Percentiles rank a stretch among this genome's conserved stretches.
Evolutionary conservation across 805 yeast species (phyloP).

Genomic region (Diddensiella caesifluorescens): DNA sequence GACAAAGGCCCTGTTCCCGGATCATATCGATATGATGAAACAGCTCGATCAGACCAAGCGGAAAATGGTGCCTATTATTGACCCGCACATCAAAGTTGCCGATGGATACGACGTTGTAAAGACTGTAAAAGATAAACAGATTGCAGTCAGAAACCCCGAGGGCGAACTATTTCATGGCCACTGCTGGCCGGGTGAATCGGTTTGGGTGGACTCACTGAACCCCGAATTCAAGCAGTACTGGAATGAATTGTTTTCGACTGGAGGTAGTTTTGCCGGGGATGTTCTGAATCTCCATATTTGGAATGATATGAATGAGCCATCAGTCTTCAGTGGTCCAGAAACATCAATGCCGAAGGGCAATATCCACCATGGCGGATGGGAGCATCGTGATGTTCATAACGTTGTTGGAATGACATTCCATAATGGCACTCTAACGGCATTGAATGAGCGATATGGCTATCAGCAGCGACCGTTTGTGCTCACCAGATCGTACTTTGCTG

Average conservation of each 20-base stretch:
- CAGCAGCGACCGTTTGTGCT: constrained; percentile 73
- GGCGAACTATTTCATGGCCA: constrained; percentile 67
- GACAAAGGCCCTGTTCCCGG: constrained; percentile 68
- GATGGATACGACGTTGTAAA: constrained; percentile 59
- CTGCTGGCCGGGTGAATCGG: constrained; percentile 97
- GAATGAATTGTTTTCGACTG: constrained; percentile 33
- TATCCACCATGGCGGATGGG: constrained; percentile 74
- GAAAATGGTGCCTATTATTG: constrained; percentile 77
- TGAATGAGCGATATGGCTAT: constrained; percentile 45
- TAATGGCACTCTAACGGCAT: constrained; percentile 69
- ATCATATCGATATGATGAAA: constrained; percentile 63
- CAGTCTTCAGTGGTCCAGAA: constrained; percentile 92
- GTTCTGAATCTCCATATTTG: constrained; percentile 73
- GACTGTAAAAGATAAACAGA: constrained; percentile 36
- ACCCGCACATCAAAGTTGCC: constrained; percentile 76
- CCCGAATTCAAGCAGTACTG: constrained; percentile 42
- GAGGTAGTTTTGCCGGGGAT: constrained; percentile 36
- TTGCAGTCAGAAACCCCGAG: constrained; percentile 43
- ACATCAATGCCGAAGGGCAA: constrained; percentile 81
- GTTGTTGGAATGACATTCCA: constrained; percentile 74
- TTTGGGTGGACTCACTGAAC: constrained; percentile 85
- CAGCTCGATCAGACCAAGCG: constrained; percentile 68
- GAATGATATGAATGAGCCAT: constrained; percentile 99
- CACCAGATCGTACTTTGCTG: constrained; percentile 83
- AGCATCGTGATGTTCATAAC: constrained; percentile 89